A percentile compares a stretch with the other conserved stretches of the same genome.
Conservation (phyloP, 345 rosid genomes). For the Rhizophora apiculata region DNA sequence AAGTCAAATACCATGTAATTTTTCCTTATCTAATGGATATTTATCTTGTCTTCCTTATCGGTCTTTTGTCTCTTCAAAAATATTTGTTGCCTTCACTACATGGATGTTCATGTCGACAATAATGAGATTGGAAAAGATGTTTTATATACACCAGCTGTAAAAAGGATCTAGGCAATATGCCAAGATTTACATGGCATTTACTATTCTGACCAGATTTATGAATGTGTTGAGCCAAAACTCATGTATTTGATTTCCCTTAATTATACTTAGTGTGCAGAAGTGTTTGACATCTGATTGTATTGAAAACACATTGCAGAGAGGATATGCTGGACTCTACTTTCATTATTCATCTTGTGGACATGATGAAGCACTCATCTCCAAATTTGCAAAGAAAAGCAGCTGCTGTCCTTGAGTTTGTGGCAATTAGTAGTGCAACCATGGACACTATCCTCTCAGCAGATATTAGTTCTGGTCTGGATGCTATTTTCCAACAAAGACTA, state of each 20-base stretch:
- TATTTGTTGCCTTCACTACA: background rate
- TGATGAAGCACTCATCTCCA: conserved; percentile 53
- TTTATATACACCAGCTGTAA: background rate
- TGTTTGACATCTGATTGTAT: conserved; percentile 20
- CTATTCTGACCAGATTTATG: background rate
- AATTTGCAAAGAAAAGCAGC: conserved; percentile 65
- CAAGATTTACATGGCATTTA: background rate
- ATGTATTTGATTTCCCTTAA: background rate
- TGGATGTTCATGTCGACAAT: no score
- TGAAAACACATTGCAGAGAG: conserved; percentile 36
- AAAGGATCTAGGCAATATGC: background rate
- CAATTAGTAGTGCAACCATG: conserved; percentile 40
- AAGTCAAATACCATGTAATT: conserved; percentile 39
- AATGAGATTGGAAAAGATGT: background rate
- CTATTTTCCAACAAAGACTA: conserved; percentile 55
- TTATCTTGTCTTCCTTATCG: background rate
- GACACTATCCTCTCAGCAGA: conserved; percentile 41
- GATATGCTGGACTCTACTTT: conserved; percentile 50
- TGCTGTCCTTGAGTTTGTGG: conserved; percentile 59
- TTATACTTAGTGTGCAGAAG: no score
- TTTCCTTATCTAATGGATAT: conserved; percentile 8
- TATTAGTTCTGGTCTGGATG: conserved; percentile 52
- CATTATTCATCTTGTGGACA: conserved; percentile 52
- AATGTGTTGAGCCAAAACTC: background rate
- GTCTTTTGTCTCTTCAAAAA: background rate